These are phyloP conservation scores for Leucoagaricus sp. DNA, from an alignment of 1,284 basidiomycete species.

Conservation along the genomic window DNA sequence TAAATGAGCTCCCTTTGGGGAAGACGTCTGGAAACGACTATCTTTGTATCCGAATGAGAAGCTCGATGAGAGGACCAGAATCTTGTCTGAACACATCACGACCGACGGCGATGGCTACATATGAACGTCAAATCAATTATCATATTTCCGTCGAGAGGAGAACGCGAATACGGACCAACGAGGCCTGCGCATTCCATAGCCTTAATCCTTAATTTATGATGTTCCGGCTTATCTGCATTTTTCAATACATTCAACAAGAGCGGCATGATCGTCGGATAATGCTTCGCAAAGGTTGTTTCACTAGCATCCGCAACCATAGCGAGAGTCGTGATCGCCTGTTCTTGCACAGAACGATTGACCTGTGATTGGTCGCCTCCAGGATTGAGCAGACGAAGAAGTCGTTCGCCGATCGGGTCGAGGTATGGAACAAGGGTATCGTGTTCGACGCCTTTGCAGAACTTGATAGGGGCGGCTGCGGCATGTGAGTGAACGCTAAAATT, in stretches of 20 bases:
- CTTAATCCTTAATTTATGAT: conserved; percentile 70
- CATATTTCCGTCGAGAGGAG: background rate
- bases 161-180: conserved; percentile 49
- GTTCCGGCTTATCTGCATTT: conserved; percentile 66
- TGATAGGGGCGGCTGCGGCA: conserved; percentile 71
- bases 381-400: conserved; percentile 66
- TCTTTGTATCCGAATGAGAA: conserved; percentile 81
- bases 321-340: conserved; percentile 80
- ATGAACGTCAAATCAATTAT: background rate
- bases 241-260: conserved; percentile 69
- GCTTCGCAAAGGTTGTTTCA: conserved; percentile 72
- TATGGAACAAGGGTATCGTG: conserved; percentile 72
- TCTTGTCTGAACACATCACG: conserved; percentile 76
- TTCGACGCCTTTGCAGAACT: conserved; percentile 84
- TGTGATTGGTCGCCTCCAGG: conserved; percentile 29
- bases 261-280: conserved; percentile 78
- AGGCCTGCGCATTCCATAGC: conserved; percentile 87
- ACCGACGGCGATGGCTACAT: conserved; percentile 78
- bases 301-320: conserved; percentile 86
- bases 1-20: background rate
- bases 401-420: conserved; percentile 75
- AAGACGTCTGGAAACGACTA: conserved; percentile 22
- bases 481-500: conserved; percentile 85
- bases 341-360: conserved; percentile 67
- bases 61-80: conserved; percentile 68